A percentile compares a stretch with the other conserved stretches of the same genome.
Evolutionary conservation across 768 basidiomycete genomes (phyloP).

Genomic region (Termitomyces heimii): DNA sequence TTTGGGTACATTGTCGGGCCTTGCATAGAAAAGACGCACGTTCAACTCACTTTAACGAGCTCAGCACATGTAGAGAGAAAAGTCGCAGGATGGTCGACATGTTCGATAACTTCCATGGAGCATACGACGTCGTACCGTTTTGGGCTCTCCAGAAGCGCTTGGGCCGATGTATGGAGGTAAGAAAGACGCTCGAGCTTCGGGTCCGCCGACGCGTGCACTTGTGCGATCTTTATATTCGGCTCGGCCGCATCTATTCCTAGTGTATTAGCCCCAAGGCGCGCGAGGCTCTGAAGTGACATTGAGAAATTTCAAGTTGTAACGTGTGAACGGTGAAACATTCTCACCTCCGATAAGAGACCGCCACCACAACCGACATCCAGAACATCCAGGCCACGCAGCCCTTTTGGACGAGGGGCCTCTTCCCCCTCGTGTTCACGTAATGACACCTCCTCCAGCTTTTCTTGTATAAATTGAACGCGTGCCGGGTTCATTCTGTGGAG

Average conservation of each 20-base stretch:
- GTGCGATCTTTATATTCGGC: conserved; percentile 82
- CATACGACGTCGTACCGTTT: conserved; percentile 88
- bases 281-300: conserved; percentile 56
- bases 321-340: neutral
- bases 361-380: conserved; percentile 96
- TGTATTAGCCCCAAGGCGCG: conserved; percentile 83
- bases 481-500: conserved; percentile 95
- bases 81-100: conserved; percentile 85
- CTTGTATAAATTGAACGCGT: conserved; percentile 74
- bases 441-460: conserved; percentile 63
- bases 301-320: neutral
- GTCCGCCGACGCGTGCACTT: conserved; percentile 75
- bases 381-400: conserved; percentile 62
- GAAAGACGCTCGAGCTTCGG: conserved; percentile 42
- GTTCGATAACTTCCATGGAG: conserved; percentile 97
- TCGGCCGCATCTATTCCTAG: conserved; percentile 89
- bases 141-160: conserved; percentile 58
- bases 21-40: neutral
- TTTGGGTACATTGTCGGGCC: neutral
- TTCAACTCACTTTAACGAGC: conserved; percentile 70
- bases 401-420: conserved; percentile 23
- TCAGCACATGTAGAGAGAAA: conserved; percentile 81
- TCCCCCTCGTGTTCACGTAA: conserved; percentile 43
- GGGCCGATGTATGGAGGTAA: conserved; percentile 73
- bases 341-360: conserved; percentile 85